phyloP scores from a whole-genome alignment of 805 yeast species.

The Saturnispora galanensis region DNA sequence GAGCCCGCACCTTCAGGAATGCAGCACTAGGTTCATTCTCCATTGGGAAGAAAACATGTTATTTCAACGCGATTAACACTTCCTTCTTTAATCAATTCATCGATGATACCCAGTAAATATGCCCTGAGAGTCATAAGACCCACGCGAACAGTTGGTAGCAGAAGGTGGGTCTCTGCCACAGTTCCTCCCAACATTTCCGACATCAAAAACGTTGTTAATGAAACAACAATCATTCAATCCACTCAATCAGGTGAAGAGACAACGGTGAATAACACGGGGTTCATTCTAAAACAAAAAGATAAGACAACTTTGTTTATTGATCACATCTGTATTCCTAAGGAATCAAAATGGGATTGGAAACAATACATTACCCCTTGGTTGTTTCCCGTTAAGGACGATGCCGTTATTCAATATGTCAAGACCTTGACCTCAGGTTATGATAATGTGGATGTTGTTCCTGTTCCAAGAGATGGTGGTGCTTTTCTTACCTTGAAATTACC shows the following conservation, averaged over 20 bases:
- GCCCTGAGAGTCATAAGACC: no score
- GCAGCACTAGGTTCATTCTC: background rate
- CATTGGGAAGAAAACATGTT: background rate
- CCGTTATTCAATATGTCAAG: constrained; percentile 21
- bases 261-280: constrained; percentile 47
- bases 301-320: constrained; percentile 50
- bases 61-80: background rate
- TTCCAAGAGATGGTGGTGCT: constrained; percentile 86
- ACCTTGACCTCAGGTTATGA: constrained; percentile 30
- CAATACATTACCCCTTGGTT: constrained; percentile 34
- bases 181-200: background rate
- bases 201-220: constrained; percentile 14
- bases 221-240: constrained; percentile 24
- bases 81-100: no score
- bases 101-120: no score
- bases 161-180: background rate
- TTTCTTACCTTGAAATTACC: constrained; percentile 72
- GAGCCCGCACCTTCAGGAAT: constrained; percentile 9
- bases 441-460: constrained; percentile 48
- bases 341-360: constrained; percentile 36
- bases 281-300: constrained; percentile 38
- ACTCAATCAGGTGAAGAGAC: constrained; percentile 46
- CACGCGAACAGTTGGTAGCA: background rate
- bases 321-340: constrained; percentile 36
- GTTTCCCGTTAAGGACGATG: constrained; percentile 31